Conservation (phyloP, 805 yeast species). For the Yamadazyma akitaensis region DNA sequence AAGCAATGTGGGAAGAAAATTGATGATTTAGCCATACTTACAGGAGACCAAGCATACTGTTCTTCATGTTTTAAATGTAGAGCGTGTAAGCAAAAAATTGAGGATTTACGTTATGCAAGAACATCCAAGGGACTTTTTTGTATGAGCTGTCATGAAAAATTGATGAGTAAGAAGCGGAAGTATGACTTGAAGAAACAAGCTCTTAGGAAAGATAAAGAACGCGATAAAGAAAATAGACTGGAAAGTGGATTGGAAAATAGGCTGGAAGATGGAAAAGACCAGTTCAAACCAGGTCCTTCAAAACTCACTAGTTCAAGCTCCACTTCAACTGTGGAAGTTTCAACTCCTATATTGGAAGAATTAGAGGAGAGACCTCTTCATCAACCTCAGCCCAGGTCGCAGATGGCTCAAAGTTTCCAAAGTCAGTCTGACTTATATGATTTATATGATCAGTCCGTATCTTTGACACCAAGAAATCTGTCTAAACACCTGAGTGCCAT, state of each 20-base stretch:
- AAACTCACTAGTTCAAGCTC: not conserved
- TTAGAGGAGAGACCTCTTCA: slow-evolving; percentile 17
- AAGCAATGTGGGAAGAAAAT: slow-evolving; percentile 81
- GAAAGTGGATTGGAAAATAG: not conserved
- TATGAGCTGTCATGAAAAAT: slow-evolving; percentile 83
- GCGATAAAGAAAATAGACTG: slow-evolving; percentile 1
- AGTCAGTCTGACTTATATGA: slow-evolving; percentile 14
- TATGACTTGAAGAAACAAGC: slow-evolving; percentile 47
- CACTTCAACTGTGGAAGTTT: slow-evolving; percentile 3
- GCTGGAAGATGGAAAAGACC: not conserved
- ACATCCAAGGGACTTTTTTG: slow-evolving; percentile 92
- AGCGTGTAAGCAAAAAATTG: slow-evolving; percentile 80
- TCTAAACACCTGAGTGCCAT: slow-evolving; percentile 5
- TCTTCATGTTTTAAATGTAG: slow-evolving; percentile 86
- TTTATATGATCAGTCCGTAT: slow-evolving; percentile 13
- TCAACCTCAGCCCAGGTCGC: slow-evolving; percentile 18
- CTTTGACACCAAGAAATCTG: slow-evolving; percentile 13
- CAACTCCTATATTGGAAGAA: slow-evolving; percentile 6
- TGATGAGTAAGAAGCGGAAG: slow-evolving; percentile 70
- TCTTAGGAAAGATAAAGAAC: slow-evolving; percentile 20
- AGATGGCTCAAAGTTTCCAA: slow-evolving; percentile 1
- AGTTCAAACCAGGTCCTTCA: not conserved
- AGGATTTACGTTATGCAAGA: slow-evolving; percentile 85
- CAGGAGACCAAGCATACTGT: slow-evolving; percentile 95
- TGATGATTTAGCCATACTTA: slow-evolving; percentile 87